Evolutionary conservation across 179 eudicot genomes (phyloP), one percentile per base, ranked within the genome.

Genomic region (Silene coronaria): DNA sequence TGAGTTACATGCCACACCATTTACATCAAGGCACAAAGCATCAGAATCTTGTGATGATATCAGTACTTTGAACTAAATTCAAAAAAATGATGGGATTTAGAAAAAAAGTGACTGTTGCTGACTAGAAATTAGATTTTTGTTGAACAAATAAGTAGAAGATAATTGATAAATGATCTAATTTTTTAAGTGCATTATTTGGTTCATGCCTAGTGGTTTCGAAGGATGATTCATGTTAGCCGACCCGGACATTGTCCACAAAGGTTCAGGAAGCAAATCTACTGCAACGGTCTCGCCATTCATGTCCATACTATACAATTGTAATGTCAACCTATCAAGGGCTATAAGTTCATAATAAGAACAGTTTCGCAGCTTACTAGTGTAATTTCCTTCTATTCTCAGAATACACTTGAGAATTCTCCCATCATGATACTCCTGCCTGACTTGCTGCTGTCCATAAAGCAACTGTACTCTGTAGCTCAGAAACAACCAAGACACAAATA

Each of bases 381-480:
- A 64, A 16, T 63, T 63, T 27, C 58, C 77, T 45, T 74, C 26
- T 46, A 26, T 28, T 46, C 57, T 1, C 45, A 67, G 57, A 34
- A 76, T 32, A 68, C 61, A 30, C 32, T 23, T 26, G 30, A 30
- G 4, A 26, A 38, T 34, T 58, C 27, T 60, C 67, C 67, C 23
- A 17, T 28, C 48, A 71, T 64, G 77, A 66, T 24, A 75, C 46
- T 32, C 67, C 58, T 68, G 64, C 30, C 45, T 26, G 55, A 16
- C 42, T 58, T 70, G 74, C 42, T 60, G 32, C 61, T 22, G 53
- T 48, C 53, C 42, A 76, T 64, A 13, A 58, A 23, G 72, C 22
- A 48, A 46, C 51, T 60, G 36, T 5, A 77, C 23, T 13, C 58
- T 53, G 58, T n/a, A 53, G 19, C 65, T 77, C 46, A 45, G 38